Base-by-base conservation (phyloP, 495 filamentous ascomycete genomes). In the Emericellopsis terricola region DNA sequence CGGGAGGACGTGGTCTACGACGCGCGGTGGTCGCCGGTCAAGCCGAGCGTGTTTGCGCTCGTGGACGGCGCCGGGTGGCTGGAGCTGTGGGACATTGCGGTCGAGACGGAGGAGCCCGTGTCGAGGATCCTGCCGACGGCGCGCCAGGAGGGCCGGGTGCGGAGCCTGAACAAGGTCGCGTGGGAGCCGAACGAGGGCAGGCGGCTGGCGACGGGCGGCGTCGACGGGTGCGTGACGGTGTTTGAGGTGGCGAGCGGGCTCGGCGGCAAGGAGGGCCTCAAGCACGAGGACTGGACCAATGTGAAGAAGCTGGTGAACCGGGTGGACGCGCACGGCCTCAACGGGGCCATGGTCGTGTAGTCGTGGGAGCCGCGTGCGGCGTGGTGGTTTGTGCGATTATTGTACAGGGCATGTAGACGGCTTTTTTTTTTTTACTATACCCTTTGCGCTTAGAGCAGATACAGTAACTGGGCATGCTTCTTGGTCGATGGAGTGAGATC, bases 1-100 rank as follows among this genome's bases (percentile, higher is more conserved):
- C 77, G 91, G 19, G 89, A 99, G 58, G 89, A 96, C 42, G 71
- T 94, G 5, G 84, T 96, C 28, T 99, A 96, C 55, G 87, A 94
- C 55, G 85, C 85, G 0, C 71, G 73, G 9, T 99, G 89, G 89
- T 87, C 81, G 21, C 87, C 89, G 0, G 68, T 83, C 42, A 79
- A 82, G 44, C 89, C 89, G 1, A 82, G 81, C 17, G 80, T 99
- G 9, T 99, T 99, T 54, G 81, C 80, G 10, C 68, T 85, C 9
- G 89, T 96, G 16, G 89, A 96, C 40, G 89, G 89, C 23, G 81
- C 76, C 10, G 89, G 89, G n/a, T 79, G 76, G 48, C 59, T 99
- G 24, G 89, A 96, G 54, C 60, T 99, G 26, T 99, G 86, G 83
- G 91, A 99, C 49, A 65, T 99, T 9, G 91, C 80, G 14, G 65